Percentiles rank a stretch among this genome's conserved stretches.
Evolutionary conservation across 2,329 filamentous ascomycete genomes (phyloP).

Genomic region (Alternaria sp.): DNA sequence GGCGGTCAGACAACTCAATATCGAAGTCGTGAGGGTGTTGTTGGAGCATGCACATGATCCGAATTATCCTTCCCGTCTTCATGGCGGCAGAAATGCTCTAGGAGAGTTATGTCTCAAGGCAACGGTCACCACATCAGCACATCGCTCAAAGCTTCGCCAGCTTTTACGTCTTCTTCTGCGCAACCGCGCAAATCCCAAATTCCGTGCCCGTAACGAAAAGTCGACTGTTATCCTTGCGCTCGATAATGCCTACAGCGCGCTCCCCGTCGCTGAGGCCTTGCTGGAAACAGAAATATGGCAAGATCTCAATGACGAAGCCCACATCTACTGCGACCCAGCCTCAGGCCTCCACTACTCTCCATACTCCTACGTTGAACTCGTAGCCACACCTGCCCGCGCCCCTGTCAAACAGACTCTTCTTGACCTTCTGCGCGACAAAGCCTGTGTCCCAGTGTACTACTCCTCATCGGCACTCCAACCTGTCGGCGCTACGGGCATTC

Average conservation of each 20-base stretch:
- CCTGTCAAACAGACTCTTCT: conserved; percentile 31
- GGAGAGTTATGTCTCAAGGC: conserved; percentile 69
- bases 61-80: conserved; percentile 70
- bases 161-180: conserved; percentile 66
- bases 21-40: conserved; percentile 64
- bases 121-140: conserved; percentile 52
- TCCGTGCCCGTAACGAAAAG: conserved; percentile 64
- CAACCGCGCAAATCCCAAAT: conserved; percentile 63
- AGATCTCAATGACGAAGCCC: conserved; percentile 67
- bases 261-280: conserved; percentile 65
- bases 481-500: conserved; percentile 47
- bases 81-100: conserved; percentile 69
- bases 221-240: conserved; percentile 68
- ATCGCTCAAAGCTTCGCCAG: conserved; percentile 44
- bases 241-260: conserved; percentile 61
- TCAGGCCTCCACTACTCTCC: conserved; percentile 68
- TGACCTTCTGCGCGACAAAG: conserved; percentile 45
- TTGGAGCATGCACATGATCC: conserved; percentile 68
- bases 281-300: conserved; percentile 72
- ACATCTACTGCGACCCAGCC: conserved; percentile 49
- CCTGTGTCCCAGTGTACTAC: conserved; percentile 44
- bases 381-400: conserved; percentile 31
- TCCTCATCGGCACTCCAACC: conserved; percentile 49
- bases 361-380: conserved; percentile 65
- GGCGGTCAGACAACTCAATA: conserved; percentile 66